Evolutionary conservation across 306 rosid species (phyloP).

Genomic region (Vigna reflexopilosa): DNA sequence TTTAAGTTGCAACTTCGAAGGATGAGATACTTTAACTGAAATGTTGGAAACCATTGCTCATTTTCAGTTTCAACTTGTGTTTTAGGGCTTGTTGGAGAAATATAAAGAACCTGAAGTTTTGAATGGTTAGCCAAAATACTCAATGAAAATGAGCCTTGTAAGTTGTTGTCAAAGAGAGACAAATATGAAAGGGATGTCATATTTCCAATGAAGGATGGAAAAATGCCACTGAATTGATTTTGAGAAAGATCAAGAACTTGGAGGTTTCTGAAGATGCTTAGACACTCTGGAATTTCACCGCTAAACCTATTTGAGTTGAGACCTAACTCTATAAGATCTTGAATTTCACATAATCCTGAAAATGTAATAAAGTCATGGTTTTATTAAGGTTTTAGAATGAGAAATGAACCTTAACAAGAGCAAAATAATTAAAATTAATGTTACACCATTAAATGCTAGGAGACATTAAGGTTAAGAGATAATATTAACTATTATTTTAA

Average conservation of each 20-base stretch:
- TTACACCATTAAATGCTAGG: not conserved
- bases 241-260: constrained; percentile 16
- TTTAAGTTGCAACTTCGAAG: constrained; percentile 39
- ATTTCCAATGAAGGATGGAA: constrained; percentile 19
- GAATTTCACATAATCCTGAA: constrained; percentile 34
- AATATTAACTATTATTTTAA: not conserved
- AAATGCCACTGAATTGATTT: constrained; percentile 1
- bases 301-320: not conserved
- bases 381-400: not conserved
- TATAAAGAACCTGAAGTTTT: constrained; percentile 21
- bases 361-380: not conserved
- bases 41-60: constrained; percentile 31
- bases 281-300: constrained; percentile 11
- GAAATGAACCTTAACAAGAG: not conserved
- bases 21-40: constrained; percentile 33
- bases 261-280: constrained; percentile 22
- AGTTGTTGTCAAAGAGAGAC: constrained; percentile 1
- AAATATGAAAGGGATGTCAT: constrained; percentile 24
- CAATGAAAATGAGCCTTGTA: constrained; percentile 42
- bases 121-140: constrained; percentile 44
- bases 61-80: constrained; percentile 42
- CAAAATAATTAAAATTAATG: not conserved
- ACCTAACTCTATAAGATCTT: constrained; percentile 9
- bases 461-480: not conserved
- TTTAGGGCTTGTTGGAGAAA: not conserved